A percentile compares a stretch with the other conserved stretches of the same genome.
phyloP scores from a whole-genome alignment of 345 rosid genomes.

The Carallia pectinifolia region DNA sequence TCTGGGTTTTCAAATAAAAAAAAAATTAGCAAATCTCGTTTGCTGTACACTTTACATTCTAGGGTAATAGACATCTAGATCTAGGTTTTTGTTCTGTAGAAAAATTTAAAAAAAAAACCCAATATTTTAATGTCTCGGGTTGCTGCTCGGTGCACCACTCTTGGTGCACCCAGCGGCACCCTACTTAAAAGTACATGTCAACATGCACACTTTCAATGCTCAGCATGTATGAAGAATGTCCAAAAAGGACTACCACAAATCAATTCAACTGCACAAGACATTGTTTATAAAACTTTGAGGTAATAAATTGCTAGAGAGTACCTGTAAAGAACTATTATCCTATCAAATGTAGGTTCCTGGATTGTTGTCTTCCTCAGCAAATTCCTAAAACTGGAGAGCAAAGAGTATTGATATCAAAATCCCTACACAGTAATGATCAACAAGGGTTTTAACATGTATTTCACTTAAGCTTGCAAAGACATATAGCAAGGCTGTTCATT shows the following conservation, averaged over 20 bases:
- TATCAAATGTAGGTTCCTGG: slow-evolving; percentile 91
- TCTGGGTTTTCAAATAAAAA: too few species aligned
- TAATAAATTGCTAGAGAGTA: slow-evolving; percentile 14
- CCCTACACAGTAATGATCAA: slow-evolving; percentile 9
- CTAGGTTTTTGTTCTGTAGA: too few species aligned
- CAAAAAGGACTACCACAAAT: background rate
- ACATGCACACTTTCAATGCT: background rate
- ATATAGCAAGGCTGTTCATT: background rate
- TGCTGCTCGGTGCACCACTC: too few species aligned
- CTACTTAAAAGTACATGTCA: background rate
- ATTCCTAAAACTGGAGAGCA: slow-evolving; percentile 48
- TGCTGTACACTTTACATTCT: too few species aligned
- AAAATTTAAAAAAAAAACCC: too few species aligned
- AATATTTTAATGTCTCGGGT: too few species aligned
- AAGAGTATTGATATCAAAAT: slow-evolving; percentile 14
- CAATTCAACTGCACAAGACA: background rate
- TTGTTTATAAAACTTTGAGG: background rate
- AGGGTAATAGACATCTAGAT: too few species aligned
- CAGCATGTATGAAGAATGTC: background rate
- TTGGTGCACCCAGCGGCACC: too few species aligned
- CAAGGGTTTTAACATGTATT: slow-evolving; percentile 4
- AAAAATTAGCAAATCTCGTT: too few species aligned
- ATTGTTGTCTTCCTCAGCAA: slow-evolving; percentile 70
- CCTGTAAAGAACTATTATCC: slow-evolving; percentile 96
- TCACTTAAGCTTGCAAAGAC: slow-evolving; percentile 1